phyloP scores from a whole-genome alignment of 2,329 filamentous ascomycete genomes.

The Trichoderma oligosporum region DNA sequence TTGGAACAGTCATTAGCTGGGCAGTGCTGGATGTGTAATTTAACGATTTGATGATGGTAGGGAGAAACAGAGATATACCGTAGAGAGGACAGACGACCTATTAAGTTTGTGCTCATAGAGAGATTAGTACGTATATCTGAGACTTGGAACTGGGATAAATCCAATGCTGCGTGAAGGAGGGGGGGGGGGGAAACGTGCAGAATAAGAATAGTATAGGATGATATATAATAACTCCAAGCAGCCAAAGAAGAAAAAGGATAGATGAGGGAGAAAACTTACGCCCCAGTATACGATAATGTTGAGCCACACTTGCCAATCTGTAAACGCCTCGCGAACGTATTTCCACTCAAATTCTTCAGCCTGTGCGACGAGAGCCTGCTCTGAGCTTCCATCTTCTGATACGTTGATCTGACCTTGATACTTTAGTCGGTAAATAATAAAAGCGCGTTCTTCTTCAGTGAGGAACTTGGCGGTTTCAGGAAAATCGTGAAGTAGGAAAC shows the following conservation, averaged over 20 bases:
- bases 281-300: slow-evolving; percentile 62
- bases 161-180: neutral
- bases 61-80: slow-evolving; percentile 57
- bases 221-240: no score
- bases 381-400: neutral
- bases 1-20: slow-evolving; percentile 62
- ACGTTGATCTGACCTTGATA: slow-evolving; percentile 49
- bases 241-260: no score
- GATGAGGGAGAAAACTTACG: slow-evolving; percentile 39
- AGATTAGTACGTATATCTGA: no score
- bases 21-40: slow-evolving; percentile 56
- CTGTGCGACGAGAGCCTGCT: slow-evolving; percentile 46
- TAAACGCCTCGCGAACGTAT: slow-evolving; percentile 69
- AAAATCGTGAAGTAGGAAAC: slow-evolving; percentile 74
- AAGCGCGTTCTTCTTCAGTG: slow-evolving; percentile 63
- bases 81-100: slow-evolving; percentile 53
- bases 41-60: slow-evolving; percentile 59
- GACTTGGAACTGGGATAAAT: no score
- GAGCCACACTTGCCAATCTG: slow-evolving; percentile 74
- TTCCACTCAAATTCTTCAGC: slow-evolving; percentile 72
- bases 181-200: neutral
- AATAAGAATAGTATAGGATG: no score
- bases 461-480: slow-evolving; percentile 76
- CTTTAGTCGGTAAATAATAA: slow-evolving; percentile 67
- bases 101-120: neutral